A percentile compares a stretch with the other conserved stretches of the same genome.
Conservation (phyloP, 1,284 basidiomycete species). For the Ceratobasidium sp. region DNA sequence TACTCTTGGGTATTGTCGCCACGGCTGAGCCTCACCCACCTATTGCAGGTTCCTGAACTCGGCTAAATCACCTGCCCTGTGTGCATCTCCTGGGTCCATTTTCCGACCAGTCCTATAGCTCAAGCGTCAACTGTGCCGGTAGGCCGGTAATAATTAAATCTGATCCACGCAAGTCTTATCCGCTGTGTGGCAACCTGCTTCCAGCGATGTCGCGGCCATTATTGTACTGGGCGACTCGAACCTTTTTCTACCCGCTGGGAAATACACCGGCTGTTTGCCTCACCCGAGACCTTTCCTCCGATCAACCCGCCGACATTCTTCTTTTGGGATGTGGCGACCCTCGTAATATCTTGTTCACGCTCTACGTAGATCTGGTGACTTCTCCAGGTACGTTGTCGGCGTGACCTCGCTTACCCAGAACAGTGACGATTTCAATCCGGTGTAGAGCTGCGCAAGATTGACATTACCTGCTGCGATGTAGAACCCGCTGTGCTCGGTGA, state of each 20-base stretch:
- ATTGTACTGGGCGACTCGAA: conserved; percentile 1
- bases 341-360: conserved; percentile 63
- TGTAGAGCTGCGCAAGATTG: background rate
- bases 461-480: conserved; percentile 3
- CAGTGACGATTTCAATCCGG: too few relatives aligned
- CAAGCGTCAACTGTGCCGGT: too few relatives aligned
- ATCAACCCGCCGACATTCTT: conserved; percentile 63
- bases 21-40: too few relatives aligned
- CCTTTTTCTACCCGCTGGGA: conserved; percentile 60
- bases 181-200: background rate
- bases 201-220: conserved; percentile 19
- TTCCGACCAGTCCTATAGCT: too few relatives aligned
- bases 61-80: too few relatives aligned
- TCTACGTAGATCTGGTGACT: conserved; percentile 61
- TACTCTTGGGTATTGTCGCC: too few relatives aligned
- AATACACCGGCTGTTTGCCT: conserved; percentile 68
- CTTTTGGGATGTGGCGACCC: conserved; percentile 73
- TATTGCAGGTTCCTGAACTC: too few relatives aligned
- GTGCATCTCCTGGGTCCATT: too few relatives aligned
- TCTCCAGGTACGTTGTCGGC: background rate
- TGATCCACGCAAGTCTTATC: too few relatives aligned
- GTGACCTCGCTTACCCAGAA: too few relatives aligned
- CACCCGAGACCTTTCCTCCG: conserved; percentile 64
- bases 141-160: too few relatives aligned
- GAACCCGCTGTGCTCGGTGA: background rate